Evolutionary conservation across 2,329 filamentous ascomycete species (phyloP), one percentile per base, ranked within the genome.

Genomic region (Simplicillium aogashimaense): DNA sequence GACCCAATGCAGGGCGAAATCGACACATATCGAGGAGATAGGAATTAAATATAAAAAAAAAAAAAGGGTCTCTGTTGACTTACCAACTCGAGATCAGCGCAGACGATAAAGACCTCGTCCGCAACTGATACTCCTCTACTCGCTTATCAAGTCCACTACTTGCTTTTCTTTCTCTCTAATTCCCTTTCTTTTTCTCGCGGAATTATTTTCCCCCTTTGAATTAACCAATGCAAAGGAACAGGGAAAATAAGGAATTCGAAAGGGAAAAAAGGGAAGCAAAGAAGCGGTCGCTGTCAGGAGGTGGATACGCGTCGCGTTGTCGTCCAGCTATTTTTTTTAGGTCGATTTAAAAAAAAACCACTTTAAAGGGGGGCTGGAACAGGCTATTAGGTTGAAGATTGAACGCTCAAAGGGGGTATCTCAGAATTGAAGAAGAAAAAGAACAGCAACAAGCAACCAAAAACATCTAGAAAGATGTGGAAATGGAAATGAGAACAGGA

Each of bases 31-130:
- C 35, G 13, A 25, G 18, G 8, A 15, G 30, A 15, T 25, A 17
- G 37, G 25, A 16, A 25, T 18, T 31, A 38, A 31, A 29, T 10
- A 17, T 30, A 43, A 15, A 30, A 7, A n/a, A 13, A 39, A 31
- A 35, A 16, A n/a, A 37, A 30, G 42, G 33, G 7, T 20, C 20
- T 33, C 9, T 31, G 49, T 41, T 42, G 35, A 48, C 68, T 70
- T 57, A 74, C 70, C 67, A 64, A 57, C 55, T 53, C 9, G 70
- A 74, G 74, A 77, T 70, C 74, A 78, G 73, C 62, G 69, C 74
- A 78, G 74, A 78, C 75, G 72, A 75, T 56, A 52, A 49, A 56
- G 46, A 52, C 56, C 60, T 75, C 74, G 74, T 69, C 75, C 74
- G 72, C 71, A 65, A 64, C 74, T 72, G 70, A 69, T 25, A 25